Percentiles rank a stretch among this genome's conserved stretches.
These are phyloP conservation scores for Pseudocercospora fuligena DNA, from an alignment of 2,329 filamentous ascomycete species.

Conservation along the genomic window DNA sequence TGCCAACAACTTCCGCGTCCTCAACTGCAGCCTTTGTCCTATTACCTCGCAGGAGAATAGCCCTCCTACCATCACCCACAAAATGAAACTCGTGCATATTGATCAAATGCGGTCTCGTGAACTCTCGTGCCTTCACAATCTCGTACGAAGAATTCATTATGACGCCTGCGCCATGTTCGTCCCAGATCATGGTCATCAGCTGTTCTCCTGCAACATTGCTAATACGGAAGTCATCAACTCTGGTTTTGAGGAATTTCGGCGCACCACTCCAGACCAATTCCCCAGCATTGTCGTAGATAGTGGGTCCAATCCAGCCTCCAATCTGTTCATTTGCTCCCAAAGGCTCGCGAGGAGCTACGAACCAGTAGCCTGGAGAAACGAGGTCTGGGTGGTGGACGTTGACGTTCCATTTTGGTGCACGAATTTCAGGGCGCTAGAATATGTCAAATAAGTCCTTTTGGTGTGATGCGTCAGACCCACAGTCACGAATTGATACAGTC, in stretches of 20 bases:
- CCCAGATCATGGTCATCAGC: conserved; percentile 17
- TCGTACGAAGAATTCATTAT: conserved; percentile 16
- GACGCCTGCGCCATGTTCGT: conserved; percentile 12
- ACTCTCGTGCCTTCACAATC: conserved; percentile 2
- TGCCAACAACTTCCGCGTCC: neutral
- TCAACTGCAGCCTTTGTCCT: conserved; percentile 6
- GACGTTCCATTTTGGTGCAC: conserved; percentile 19
- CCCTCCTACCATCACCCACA: conserved; percentile 18
- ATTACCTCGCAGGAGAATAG: conserved; percentile 18
- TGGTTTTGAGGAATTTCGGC: conserved; percentile 11
- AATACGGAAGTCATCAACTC: conserved; percentile 26
- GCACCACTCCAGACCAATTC: conserved; percentile 23
- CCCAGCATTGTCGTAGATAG: conserved; percentile 20
- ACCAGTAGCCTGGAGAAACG: conserved; percentile 21
- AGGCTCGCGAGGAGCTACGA: conserved; percentile 18
- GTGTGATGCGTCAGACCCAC: neutral
- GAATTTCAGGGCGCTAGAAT: conserved; percentile 17
- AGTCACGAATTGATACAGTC: neutral
- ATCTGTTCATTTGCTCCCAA: conserved; percentile 14
- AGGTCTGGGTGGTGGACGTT: conserved; percentile 16
- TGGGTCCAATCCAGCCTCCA: conserved; percentile 19
- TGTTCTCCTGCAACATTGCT: conserved; percentile 20
- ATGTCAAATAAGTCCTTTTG: neutral
- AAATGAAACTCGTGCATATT: conserved; percentile 27
- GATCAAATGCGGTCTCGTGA: neutral